These are phyloP conservation scores for Claviceps fusiformis DNA, from an alignment of 2,329 filamentous ascomycete species.

Conservation along the genomic window DNA sequence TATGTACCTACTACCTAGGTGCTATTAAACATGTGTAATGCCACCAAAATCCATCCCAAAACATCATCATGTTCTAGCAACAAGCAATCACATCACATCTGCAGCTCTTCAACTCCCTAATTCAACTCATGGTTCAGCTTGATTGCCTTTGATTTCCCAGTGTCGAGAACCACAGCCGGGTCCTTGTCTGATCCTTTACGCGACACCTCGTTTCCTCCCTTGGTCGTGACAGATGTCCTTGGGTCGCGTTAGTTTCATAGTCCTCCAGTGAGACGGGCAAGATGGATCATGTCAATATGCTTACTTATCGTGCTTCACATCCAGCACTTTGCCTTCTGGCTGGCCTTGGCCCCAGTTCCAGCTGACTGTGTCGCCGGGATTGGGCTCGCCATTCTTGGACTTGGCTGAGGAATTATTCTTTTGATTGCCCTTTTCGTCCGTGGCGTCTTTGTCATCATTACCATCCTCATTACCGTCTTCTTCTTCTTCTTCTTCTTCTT, in stretches of 20 bases:
- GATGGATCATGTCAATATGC: conserved; percentile 3
- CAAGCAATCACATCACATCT: neutral
- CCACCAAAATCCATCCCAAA: neutral
- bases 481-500: neutral
- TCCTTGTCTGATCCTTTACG: conserved; percentile 26
- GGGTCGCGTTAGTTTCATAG: neutral
- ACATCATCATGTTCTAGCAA: neutral
- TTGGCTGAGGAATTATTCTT: conserved; percentile 3
- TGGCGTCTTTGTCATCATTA: neutral
- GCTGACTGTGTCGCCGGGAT: conserved; percentile 29
- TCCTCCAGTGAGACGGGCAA: neutral
- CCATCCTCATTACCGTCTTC: neutral
- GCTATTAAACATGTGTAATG: no score
- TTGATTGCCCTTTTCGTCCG: neutral
- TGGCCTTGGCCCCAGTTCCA: conserved; percentile 33
- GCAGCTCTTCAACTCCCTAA: neutral
- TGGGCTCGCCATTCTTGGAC: conserved; percentile 14
- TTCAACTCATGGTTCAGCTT: conserved; percentile 7
- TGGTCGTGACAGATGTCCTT: conserved; percentile 26
- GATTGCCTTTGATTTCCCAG: conserved; percentile 9
- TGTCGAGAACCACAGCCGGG: conserved; percentile 29
- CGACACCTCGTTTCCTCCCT: conserved; percentile 26
- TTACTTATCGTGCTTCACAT: conserved; percentile 29
- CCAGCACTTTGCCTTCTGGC: conserved; percentile 28
- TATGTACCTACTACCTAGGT: no score